These are phyloP conservation scores for Globisporangium echinulatum DNA, from an alignment of 352 stramenopile genomes.

Conservation along the genomic window DNA sequence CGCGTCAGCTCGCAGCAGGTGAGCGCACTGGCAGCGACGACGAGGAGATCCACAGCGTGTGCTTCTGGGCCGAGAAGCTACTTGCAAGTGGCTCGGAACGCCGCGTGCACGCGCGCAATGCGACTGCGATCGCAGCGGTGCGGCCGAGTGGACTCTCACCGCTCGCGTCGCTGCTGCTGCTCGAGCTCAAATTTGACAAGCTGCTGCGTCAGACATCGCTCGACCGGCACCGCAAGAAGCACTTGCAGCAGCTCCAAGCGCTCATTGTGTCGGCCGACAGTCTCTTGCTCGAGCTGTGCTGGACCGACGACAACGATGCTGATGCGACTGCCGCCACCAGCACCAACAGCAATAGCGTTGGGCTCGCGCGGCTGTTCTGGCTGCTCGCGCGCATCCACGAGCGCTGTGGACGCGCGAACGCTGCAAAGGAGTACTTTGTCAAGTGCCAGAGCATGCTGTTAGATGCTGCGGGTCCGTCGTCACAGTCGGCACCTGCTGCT, in stretches of 20 bases:
- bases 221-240: slow-evolving; percentile 16
- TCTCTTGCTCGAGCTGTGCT: slow-evolving; percentile 41
- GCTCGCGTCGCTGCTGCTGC: slow-evolving; percentile 38
- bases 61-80: slow-evolving; percentile 51
- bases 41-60: slow-evolving; percentile 33
- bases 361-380: slow-evolving; percentile 45
- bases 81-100: slow-evolving; percentile 29
- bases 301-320: slow-evolving; percentile 20
- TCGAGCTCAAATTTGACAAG: slow-evolving; percentile 54
- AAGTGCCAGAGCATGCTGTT: slow-evolving; percentile 40
- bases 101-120: background rate
- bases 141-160: slow-evolving; percentile 20
- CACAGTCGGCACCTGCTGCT: background rate
- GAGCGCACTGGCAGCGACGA: background rate
- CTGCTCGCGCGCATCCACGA: slow-evolving; percentile 46
- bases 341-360: background rate
- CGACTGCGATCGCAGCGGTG: background rate
- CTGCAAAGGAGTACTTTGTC: slow-evolving; percentile 46
- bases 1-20: slow-evolving; percentile 24
- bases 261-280: slow-evolving; percentile 25
- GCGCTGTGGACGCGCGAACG: slow-evolving; percentile 26
- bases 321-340: background rate
- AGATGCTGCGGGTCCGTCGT: background rate
- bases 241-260: slow-evolving; percentile 17
- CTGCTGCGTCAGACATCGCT: slow-evolving; percentile 24